Base-by-base conservation (phyloP, 768 basidiomycete species). In the Kwoniella bestiolae region DNA sequence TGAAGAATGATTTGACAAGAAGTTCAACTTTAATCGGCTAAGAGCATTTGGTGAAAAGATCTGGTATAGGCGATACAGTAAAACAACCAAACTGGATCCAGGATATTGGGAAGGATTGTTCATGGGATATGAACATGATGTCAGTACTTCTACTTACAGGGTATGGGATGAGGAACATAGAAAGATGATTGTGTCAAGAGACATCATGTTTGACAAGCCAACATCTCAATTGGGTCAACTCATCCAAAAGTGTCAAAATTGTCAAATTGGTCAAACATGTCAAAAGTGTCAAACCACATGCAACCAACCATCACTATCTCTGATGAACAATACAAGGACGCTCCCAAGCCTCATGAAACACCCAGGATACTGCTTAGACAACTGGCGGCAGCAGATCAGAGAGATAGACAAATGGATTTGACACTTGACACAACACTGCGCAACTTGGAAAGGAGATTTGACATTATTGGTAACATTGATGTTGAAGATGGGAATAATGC, bases 1-100 rank as follows among this genome's bases (percentile, higher is more conserved):
- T 44, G 57, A 58, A 44, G 21, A 44, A 46, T 58, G 57, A 44
- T 45, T 44, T 58, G 44, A 44, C 41, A 58, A 45, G 57, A 58
- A 58, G n/a, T 44, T 58, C 38, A 58, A 58, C 16, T 26, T 58
- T 16, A 31, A 45, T n/a, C 57, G 57, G 45, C 26, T 58, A 5
- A 38, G 45, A 29, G 57, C 57, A 11, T 58, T 58, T 31, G 44
- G 57, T 25, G 41, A 31, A 32, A 25, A 26, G n/a, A 44, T 44
- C 18, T 58, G 44, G 28, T 58, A 26, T n/a, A 23, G 57, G 16
- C 28, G 46, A 26, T 29, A 58, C 26, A 44, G 12, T 25, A 58
- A 58, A 26, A 41, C 26, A 23, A 44, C 44, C 41, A 58, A 58
- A 29, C 21, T 58, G 25, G 25, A 58, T 45, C 28, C 44, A 29